Percentiles rank a stretch among this genome's conserved stretches.
These are phyloP conservation scores for Fragilaria radians DNA, from an alignment of 108 stramenopile species.

Conservation along the genomic window DNA sequence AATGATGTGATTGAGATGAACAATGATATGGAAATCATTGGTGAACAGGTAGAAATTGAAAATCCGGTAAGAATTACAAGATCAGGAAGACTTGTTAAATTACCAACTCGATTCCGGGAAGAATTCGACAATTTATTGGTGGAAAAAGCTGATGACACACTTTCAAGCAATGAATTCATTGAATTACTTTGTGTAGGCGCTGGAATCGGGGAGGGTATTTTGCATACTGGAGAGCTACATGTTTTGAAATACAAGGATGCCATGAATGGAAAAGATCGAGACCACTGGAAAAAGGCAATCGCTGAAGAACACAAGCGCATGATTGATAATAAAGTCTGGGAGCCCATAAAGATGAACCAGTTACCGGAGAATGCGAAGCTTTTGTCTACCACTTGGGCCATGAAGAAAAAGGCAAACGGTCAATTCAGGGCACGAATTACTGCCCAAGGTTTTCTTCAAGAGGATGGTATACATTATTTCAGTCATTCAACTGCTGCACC, in stretches of 20 bases:
- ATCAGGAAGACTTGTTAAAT: background rate
- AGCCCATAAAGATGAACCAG: constrained; percentile 4
- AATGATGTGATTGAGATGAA: background rate
- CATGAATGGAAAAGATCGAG: constrained; percentile 17
- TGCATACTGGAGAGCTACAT: constrained; percentile 23
- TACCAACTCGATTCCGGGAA: background rate
- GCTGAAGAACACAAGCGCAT: constrained; percentile 32
- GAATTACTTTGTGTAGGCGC: too few relatives aligned
- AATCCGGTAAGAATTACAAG: background rate
- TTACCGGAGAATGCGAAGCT: constrained; percentile 26
- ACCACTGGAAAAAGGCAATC: constrained; percentile 27
- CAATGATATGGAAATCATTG: background rate
- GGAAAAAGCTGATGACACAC: too few relatives aligned
- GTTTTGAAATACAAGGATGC: constrained; percentile 39
- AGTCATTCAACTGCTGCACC: constrained; percentile 15
- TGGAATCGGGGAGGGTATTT: constrained; percentile 28
- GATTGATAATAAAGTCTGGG: constrained; percentile 17
- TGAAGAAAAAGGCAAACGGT: constrained; percentile 42
- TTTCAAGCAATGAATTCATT: too few relatives aligned
- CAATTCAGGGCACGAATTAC: constrained; percentile 21
- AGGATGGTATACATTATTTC: constrained; percentile 23
- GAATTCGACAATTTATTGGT: too few relatives aligned
- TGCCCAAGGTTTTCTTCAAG: constrained; percentile 28
- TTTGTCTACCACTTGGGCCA: constrained; percentile 29
- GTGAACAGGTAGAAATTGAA: too few relatives aligned